Percentiles rank a stretch among this genome's conserved stretches.
phyloP scores from a whole-genome alignment of 352 stramenopile species.

The Phytophthora cactorum region DNA sequence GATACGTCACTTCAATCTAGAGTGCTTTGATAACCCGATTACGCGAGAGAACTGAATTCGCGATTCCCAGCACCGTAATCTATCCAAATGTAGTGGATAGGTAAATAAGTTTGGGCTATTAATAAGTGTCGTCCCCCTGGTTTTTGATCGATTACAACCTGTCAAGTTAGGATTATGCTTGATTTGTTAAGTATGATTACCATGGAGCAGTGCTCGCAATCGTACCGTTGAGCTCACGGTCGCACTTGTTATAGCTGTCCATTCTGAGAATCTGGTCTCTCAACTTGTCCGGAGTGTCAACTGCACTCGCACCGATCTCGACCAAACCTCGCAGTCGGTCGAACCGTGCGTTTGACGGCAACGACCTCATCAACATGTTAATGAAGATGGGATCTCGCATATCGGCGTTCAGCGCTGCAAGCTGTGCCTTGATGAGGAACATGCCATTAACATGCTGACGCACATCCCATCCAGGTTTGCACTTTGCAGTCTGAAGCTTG shows the following conservation, averaged over 20 bases:
- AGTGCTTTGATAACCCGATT: constrained; percentile 15
- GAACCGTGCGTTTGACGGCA: neutral
- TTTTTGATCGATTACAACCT: too few relatives aligned
- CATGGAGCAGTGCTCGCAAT: too few relatives aligned
- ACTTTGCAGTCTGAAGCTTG: constrained; percentile 10
- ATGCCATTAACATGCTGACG: constrained; percentile 12
- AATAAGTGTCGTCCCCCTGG: neutral
- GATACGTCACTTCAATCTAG: constrained; percentile 11
- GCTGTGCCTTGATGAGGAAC: constrained; percentile 15
- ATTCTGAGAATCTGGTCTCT: too few relatives aligned
- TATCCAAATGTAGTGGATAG: too few relatives aligned
- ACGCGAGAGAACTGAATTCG: neutral
- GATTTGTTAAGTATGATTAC: too few relatives aligned
- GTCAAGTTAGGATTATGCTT: too few relatives aligned
- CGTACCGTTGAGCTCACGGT: too few relatives aligned
- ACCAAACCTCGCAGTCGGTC: neutral
- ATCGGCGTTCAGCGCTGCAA: too few relatives aligned
- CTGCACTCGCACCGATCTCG: neutral
- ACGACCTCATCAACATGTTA: neutral
- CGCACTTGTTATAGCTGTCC: constrained; percentile 21
- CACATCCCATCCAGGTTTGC: constrained; percentile 16
- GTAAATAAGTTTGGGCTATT: too few relatives aligned
- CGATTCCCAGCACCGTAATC: constrained; percentile 3
- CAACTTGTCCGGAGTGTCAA: constrained; percentile 16
- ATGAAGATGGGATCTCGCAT: constrained; percentile 15